Base-by-base conservation (phyloP, 352 stramenopile genomes). In the Pythium pyrilobum region DNA sequence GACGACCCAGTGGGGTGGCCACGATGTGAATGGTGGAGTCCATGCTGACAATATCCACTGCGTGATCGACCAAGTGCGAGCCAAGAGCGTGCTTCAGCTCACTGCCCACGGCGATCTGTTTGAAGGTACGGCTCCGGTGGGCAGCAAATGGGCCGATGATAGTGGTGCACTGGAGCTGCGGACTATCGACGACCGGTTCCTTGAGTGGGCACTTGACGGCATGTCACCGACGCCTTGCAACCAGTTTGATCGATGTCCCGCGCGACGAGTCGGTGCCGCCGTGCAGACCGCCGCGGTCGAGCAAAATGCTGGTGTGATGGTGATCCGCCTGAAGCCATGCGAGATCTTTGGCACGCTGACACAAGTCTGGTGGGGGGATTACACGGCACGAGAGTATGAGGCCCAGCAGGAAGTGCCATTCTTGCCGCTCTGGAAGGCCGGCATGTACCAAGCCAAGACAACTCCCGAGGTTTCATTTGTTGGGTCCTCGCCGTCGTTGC, bases 21-120 rank as follows among this genome's bases (percentile, higher is more conserved):
- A 49, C 13, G 68, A 85, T 7, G 69, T 83, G 4, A 87, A 85
- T 24, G 77, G 79, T n/a, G 77, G 79, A 1, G 79, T 90, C 1
- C 73, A 86, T 23, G 49, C 56, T 0, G 57, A 63, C 32, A 90
- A 90, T 44, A 67, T 84, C 1, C 53, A 62, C 0, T 90, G 79
- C 44, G 39, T 66, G 0, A 29, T 15, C 0, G 66, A 87, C 28
- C 18, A 42, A 2, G 12, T 29, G n/a, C 38, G 65, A 0, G 46
- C 52, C n/a, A 81, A 77, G 37, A 63, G 32, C 10, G 58, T 85
- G 4, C 53, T 90, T 10, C 57, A 62, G 12, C 58, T 90, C 7
- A 55, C 27, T 23, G 77, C 73, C 2, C 69, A 90, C 38, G 79
- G 79, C 0, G 77, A 90, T 61, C 23, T 80, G 8, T 84, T 68